Evolutionary conservation across 129 eudicot species (phyloP), one percentile per base, ranked within the genome.

Genomic region (Erigeron canadensis): DNA sequence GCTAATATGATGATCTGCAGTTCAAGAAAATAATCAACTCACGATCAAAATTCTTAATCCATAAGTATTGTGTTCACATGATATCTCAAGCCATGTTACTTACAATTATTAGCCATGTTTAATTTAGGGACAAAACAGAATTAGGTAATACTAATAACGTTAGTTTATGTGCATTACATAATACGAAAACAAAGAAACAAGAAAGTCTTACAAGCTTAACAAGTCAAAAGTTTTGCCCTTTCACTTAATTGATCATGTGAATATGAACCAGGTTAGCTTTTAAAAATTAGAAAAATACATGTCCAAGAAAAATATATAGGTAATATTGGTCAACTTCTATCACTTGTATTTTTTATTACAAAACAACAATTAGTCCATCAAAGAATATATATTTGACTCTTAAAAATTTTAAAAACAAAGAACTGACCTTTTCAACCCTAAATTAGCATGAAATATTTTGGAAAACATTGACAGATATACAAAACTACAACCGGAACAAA

Each of bases 1-100:
- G 70, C 72, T 63, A 34, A 54, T 56, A 42, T 8, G 10, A 69
- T 44, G 60, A 63, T 80, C 84, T 80, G 84, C 55, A 70, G 53
- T 50, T 47, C 18, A 45, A 28, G 34, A 28, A 73, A 72, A 64
- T 0, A 55, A 7, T 15, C 1, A 71, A 57, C 23, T 45, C 56
- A 45, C 45, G 47, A 72, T 23, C 17, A 37, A 11, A 46, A 18
- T 16, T 13, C 13, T 61, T 73, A 46, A 47, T 13, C 57, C 42
- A 56, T 15, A 37, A 41, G 68, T 59, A 23, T 65, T 17, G 19
- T 63, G 64, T 55, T 63, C 43, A 63, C 59, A 65, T 40, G 17
- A 15, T 19, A 39, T 53, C 42, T 11, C 8, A 71, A 12, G 8
- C 8, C 6, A 58, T 11, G 23, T 57, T 67, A 61, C 46, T 19